Base-by-base conservation (phyloP, 192 early-diverging fungal species). In the Phycomyces nitens region DNA sequence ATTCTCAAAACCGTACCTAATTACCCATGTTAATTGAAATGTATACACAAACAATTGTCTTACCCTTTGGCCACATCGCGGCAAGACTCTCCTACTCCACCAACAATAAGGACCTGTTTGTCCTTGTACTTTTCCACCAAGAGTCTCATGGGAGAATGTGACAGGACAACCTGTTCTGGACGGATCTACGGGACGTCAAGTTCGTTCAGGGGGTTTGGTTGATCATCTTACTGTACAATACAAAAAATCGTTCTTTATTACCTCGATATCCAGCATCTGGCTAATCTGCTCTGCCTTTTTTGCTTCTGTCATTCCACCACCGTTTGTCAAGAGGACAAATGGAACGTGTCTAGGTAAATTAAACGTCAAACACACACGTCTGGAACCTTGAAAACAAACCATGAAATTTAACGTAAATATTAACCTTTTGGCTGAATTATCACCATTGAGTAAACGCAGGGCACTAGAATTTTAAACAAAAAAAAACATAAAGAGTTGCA, bases 241-340 rank as follows among this genome's bases (percentile, higher is more conserved):
- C 7, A 34, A 34, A 34, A 34, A 5, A 54, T 29, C 4, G 8
- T 12, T 18, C 18, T 52, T 26, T 7, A 50, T 68, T 76, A 80
- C 84, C 16, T 71, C 50, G 14, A 86, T 56, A 26, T 75, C 85
- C 12, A 92, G 63, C 41, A 75, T 74, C 50, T 71, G 24, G 29
- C 77, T 82, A 23, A 97, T 80, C 56, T 92, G 84, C 0, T 68
- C 64, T 0, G 93, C 91, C 65, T 93, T 95, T 49, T 69, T 65
- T 1, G 75, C 74, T 72, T 95, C 94, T 0, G 80, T 80, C 20
- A 91, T 77, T 16, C 94, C 94, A 39, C 94, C 93, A 18, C 94
- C 93, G 60, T 97, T 97, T 6, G 94, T 95, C 58, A 97, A 64
- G 15, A 94, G 77, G 20, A 93, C 81, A 73, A 84, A 92, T 16